Evolutionary conservation across 2,329 filamentous ascomycete genomes (phyloP).

Genomic region (Neofusicoccum kwambonambiense): DNA sequence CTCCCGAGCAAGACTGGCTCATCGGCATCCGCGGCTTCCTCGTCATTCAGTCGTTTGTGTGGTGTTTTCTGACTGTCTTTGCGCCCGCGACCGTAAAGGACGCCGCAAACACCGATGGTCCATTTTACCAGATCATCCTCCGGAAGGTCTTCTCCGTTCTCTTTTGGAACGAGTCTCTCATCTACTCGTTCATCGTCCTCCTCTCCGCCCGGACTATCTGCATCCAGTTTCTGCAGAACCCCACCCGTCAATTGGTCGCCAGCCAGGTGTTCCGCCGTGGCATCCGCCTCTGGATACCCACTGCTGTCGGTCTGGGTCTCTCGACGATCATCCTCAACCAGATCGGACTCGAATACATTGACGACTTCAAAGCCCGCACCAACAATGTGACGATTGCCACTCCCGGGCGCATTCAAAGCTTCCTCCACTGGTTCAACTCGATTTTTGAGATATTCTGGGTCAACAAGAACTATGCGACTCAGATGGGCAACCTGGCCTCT

Average conservation of each 20-base stretch:
- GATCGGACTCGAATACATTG: constrained; percentile 34
- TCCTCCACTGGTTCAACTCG: constrained; percentile 46
- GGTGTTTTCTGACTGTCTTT: constrained; percentile 47
- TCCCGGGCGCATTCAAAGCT: constrained; percentile 37
- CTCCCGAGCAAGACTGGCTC: constrained; percentile 33
- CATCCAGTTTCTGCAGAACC: constrained; percentile 43
- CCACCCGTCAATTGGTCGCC: constrained; percentile 35
- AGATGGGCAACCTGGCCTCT: constrained; percentile 44
- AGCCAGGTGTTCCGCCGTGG: constrained; percentile 44
- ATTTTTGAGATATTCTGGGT: constrained; percentile 50
- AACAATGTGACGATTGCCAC: constrained; percentile 39
- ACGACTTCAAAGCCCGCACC: constrained; percentile 37
- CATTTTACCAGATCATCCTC: constrained; percentile 41
- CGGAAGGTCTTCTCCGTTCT: constrained; percentile 47
- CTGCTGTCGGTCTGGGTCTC: constrained; percentile 42
- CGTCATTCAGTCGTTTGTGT: constrained; percentile 44
- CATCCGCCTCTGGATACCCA: constrained; percentile 44
- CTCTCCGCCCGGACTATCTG: constrained; percentile 46
- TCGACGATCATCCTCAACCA: constrained; percentile 37
- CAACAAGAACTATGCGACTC: constrained; percentile 36
- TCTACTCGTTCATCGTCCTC: constrained; percentile 48
- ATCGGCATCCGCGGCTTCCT: constrained; percentile 47
- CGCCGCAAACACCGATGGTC: constrained; percentile 35
- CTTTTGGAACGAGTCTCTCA: constrained; percentile 47
- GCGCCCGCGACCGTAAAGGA: constrained; percentile 41